phyloP scores from a whole-genome alignment of 2,329 filamentous ascomycete genomes.

The Elsinoe ampelina region DNA sequence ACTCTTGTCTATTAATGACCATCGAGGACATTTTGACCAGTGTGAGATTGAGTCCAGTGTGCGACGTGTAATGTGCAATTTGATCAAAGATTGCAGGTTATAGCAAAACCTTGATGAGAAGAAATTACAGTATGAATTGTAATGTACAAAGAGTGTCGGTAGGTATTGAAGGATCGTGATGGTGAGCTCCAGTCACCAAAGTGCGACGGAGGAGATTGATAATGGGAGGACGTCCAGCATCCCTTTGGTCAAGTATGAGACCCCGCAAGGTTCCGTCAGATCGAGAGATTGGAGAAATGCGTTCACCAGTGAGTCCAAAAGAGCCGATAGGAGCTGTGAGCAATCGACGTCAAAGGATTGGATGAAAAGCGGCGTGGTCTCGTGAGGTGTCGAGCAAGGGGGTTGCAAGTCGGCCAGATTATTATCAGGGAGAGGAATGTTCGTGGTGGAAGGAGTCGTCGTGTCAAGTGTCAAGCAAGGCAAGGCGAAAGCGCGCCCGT shows the following conservation, averaged over 20 bases:
- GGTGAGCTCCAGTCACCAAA: neutral
- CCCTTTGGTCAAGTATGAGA: neutral
- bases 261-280: constrained; percentile 4
- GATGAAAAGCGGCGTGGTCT: neutral
- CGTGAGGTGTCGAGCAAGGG: constrained; percentile 9
- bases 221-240: neutral
- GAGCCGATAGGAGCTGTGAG: neutral
- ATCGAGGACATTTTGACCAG: constrained; percentile 1
- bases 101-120: neutral
- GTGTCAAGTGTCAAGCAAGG: neutral
- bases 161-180: neutral
- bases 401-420: neutral
- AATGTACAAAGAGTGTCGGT: constrained; percentile 11
- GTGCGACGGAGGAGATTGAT: constrained; percentile 3
- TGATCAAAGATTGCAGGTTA: neutral
- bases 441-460: constrained; percentile 1
- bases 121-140: constrained; percentile 14
- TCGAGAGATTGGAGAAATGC: constrained; percentile 9
- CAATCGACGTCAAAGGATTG: neutral
- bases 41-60: neutral
- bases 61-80: too few species aligned
- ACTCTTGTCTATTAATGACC: constrained; percentile 14
- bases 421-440: constrained; percentile 7
- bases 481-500: constrained; percentile 2
- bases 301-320: neutral